Conservation (phyloP, 1,284 basidiomycete species). For the Trichosporon faecale region DNA sequence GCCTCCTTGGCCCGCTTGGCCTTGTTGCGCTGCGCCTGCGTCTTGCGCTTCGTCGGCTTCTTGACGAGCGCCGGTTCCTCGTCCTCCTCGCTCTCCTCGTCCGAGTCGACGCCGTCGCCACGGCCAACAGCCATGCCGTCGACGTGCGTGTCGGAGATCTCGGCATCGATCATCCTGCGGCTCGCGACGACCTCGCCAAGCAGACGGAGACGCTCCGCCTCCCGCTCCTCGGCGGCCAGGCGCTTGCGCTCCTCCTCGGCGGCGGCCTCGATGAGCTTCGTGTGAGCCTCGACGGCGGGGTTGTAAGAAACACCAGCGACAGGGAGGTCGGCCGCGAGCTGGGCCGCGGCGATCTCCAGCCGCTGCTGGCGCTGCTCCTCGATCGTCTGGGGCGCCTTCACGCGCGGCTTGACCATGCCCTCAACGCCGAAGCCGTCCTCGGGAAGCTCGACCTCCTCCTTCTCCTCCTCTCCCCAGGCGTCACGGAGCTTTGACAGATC, state of each 20-base stretch:
- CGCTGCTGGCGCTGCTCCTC: slow-evolving; percentile 33
- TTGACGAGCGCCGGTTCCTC: slow-evolving; percentile 33
- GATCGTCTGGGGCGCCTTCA: slow-evolving; percentile 46
- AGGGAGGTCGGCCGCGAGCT: slow-evolving; percentile 65
- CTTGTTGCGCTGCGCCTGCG: slow-evolving; percentile 52
- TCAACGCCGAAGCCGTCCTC: slow-evolving; percentile 45
- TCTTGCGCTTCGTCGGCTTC: slow-evolving; percentile 64
- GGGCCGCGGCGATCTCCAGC: slow-evolving; percentile 23
- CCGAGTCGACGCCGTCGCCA: slow-evolving; percentile 47
- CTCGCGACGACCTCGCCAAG: slow-evolving; percentile 59
- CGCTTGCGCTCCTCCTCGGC: slow-evolving; percentile 65
- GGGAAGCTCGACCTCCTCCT: not conserved
- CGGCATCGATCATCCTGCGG: slow-evolving; percentile 43
- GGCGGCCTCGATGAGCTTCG: slow-evolving; percentile 69
- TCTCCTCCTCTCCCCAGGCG: slow-evolving; percentile 22
- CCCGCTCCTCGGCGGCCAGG: slow-evolving; percentile 59
- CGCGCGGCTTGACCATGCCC: slow-evolving; percentile 31
- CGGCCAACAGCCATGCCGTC: slow-evolving; percentile 65
- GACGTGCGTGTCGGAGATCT: slow-evolving; percentile 25
- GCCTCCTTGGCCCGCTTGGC: slow-evolving; percentile 32
- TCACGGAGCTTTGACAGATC: slow-evolving; percentile 23
- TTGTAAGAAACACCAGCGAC: slow-evolving; percentile 93
- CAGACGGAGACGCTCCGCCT: slow-evolving; percentile 55
- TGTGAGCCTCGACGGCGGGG: slow-evolving; percentile 72
- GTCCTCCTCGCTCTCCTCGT: slow-evolving; percentile 30